Evolutionary conservation across 441 rosid species (phyloP), one percentile per base, ranked within the genome.

Genomic region (Gossypium trilobum): DNA sequence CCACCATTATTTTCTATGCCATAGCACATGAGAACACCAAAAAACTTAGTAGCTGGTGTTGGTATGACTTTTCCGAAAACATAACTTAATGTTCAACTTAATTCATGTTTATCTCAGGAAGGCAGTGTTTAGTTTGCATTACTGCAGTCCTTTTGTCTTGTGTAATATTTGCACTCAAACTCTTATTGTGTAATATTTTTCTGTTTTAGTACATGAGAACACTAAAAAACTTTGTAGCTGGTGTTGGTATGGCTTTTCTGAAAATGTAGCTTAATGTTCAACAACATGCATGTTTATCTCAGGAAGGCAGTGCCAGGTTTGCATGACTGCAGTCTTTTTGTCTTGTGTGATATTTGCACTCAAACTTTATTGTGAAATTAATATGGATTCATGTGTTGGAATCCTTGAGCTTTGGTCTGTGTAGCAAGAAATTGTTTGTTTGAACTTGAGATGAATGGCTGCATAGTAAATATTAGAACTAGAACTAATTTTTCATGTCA

Each of bases 391-490:
- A 48, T 25, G 58, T 56, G 51, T 50, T 48, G n/a, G 58, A 67
- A 25, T 50, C 29, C 42, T 5, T 50, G 44, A 27, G n/a, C 14
- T 50, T 8, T 48, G 16, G 39, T 67, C 71, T 67, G 58, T 44
- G 16, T 65, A 65, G 55, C 20, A 6, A 23, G 70, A 55, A 66
- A 66, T 66, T 68, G 16, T 25, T 68, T 50, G 14, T 27, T 68
- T 51, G 8, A 27, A 29, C 58, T 51, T 50, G 33, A 65, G 55
- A 48, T 65, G 31, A 25, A 46, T 39, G 50, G 56, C 31, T 64
- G 14, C 29, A 11, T 4, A 20, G 54, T 42, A 64, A 22, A 50
- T 19, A 36, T 5, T 64, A 42, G 69, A 46, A 42, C 55, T 44
- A 44, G 52, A 44, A 7, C 22, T 46, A 48, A 3, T 66, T 23